Conservation (phyloP, 1,284 basidiomycete species). For the Ustilago esculenta region DNA sequence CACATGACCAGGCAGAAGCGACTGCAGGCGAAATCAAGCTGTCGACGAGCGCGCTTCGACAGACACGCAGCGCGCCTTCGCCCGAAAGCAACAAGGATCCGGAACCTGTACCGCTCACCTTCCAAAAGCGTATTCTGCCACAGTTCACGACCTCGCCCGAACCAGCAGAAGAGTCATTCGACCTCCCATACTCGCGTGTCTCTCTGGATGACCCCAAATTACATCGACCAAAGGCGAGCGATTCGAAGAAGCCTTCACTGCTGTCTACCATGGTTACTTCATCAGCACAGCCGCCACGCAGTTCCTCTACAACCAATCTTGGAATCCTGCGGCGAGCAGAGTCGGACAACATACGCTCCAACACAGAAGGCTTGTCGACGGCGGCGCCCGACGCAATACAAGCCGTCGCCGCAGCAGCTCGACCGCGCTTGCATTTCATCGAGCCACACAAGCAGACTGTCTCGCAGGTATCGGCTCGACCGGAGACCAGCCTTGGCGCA, state of each 20-base stretch:
- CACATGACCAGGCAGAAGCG: background rate
- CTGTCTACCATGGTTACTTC: slow-evolving; percentile 19
- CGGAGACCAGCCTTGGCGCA: background rate
- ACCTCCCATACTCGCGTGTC: slow-evolving; percentile 1
- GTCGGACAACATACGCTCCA: background rate
- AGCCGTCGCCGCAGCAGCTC: background rate
- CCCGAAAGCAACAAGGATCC: background rate
- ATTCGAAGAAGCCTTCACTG: slow-evolving; percentile 17
- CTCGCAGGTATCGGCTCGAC: slow-evolving; percentile 4
- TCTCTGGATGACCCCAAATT: slow-evolving; percentile 8
- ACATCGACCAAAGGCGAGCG: background rate
- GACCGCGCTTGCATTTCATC: slow-evolving; percentile 36
- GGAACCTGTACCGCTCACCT: slow-evolving; percentile 21
- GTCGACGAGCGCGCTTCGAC: background rate
- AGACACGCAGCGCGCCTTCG: background rate
- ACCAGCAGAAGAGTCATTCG: slow-evolving; percentile 13
- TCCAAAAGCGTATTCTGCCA: slow-evolving; percentile 36
- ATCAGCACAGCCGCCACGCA: slow-evolving; percentile 12
- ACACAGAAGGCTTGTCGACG: background rate
- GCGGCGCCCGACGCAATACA: slow-evolving; percentile 1
- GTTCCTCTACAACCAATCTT: slow-evolving; percentile 17
- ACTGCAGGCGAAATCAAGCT: background rate
- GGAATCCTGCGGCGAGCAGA: slow-evolving; percentile 29
- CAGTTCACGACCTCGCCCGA: slow-evolving; percentile 36
- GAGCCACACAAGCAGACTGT: slow-evolving; percentile 20